Evolutionary conservation across 257 asterid genomes (phyloP).

Genomic region (Anisodus tanguticus): DNA sequence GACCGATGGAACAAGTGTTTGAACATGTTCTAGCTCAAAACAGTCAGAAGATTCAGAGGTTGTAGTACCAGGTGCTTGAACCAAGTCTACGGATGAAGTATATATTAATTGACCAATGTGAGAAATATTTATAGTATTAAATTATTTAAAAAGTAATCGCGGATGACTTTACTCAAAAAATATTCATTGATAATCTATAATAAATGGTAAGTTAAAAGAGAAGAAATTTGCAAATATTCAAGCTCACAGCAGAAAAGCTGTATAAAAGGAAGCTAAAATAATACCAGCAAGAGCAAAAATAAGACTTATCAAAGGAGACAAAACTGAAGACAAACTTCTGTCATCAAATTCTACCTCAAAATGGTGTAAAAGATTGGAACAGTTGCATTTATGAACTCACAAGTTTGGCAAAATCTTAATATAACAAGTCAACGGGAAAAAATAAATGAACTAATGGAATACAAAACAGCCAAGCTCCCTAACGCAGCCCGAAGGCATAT

Average conservation of each 20-base stretch:
- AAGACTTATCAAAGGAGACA: not conserved
- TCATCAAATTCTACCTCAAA: slow-evolving; percentile 25
- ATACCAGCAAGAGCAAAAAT: not conserved
- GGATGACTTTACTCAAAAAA: too few relatives aligned
- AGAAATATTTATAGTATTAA: too few relatives aligned
- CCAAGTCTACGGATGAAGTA: too few relatives aligned
- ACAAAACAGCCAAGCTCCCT: slow-evolving; percentile 31
- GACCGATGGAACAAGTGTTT: too few relatives aligned
- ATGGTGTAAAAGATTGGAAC: slow-evolving; percentile 33
- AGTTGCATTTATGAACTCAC: slow-evolving; percentile 55
- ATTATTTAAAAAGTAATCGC: not conserved
- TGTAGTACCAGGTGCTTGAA: too few relatives aligned
- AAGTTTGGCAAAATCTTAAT: slow-evolving; percentile 46
- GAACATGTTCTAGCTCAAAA: too few relatives aligned
- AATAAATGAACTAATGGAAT: slow-evolving; percentile 50
- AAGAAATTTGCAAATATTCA: too few relatives aligned
- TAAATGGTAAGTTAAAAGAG: too few relatives aligned
- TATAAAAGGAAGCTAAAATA: not conserved
- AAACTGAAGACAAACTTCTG: not conserved
- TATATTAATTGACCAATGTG: too few relatives aligned
- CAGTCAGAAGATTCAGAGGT: too few relatives aligned
- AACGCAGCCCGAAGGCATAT: slow-evolving; percentile 42
- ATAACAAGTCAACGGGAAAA: slow-evolving; percentile 42
- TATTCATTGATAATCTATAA: too few relatives aligned
- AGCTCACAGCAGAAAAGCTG: too few relatives aligned